A percentile compares a stretch with the other conserved stretches of the same genome.
phyloP scores from a whole-genome alignment of 2,329 filamentous ascomycete species.

The Camillea tinctor region DNA sequence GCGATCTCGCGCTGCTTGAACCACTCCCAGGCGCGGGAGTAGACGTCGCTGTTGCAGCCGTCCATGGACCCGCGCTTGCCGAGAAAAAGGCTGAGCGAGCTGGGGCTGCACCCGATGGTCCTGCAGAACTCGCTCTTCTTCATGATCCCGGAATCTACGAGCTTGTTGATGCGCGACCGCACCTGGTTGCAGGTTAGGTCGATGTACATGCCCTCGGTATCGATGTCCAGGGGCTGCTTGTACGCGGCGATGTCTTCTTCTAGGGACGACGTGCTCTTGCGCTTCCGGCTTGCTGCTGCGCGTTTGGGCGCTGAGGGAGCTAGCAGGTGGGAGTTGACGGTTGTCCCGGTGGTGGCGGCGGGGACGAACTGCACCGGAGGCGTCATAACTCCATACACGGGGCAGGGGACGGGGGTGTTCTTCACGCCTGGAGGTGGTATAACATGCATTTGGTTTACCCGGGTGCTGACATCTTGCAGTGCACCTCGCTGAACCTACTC shows the following conservation, averaged over 20 bases:
- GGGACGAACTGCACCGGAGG: neutral
- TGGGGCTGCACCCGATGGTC: conserved; percentile 8
- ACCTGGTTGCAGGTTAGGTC: conserved; percentile 12
- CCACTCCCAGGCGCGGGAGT: conserved; percentile 14
- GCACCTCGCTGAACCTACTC: neutral
- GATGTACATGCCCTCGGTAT: neutral
- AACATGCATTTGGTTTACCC: neutral
- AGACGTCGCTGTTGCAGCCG: conserved; percentile 7
- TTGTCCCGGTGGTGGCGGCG: neutral
- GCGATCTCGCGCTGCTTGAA: conserved; percentile 19
- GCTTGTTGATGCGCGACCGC: conserved; percentile 16
- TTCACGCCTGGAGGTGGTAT: neutral
- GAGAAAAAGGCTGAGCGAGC: conserved; percentile 13
- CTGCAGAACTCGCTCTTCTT: conserved; percentile 17
- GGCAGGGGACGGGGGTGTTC: neutral
- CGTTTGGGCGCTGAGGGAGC: neutral
- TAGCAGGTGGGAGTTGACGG: neutral
- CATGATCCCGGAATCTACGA: conserved; percentile 21
- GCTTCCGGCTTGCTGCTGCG: conserved; percentile 18
- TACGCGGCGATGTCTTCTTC: conserved; percentile 26
- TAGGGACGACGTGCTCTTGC: conserved; percentile 18
- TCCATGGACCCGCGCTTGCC: conserved; percentile 4
- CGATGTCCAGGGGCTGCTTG: conserved; percentile 17
- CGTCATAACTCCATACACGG: neutral
- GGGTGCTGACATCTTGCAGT: neutral